Percentiles rank a stretch among this genome's conserved stretches.
Conservation (phyloP, 257 asterid species). For the Ajuga chamaepitys region DNA sequence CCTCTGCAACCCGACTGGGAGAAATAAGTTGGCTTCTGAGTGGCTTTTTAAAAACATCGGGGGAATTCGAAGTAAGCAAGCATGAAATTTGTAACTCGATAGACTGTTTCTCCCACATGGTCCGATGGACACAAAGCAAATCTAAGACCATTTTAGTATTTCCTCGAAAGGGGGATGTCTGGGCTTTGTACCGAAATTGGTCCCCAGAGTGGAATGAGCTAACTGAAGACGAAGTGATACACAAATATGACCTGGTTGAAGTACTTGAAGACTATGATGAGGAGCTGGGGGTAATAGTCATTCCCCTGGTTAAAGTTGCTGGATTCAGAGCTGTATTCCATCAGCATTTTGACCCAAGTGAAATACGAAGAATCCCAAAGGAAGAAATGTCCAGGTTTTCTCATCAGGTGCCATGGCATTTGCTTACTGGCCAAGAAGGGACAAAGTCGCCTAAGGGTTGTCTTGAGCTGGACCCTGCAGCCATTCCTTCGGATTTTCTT, state of each 20-base stretch:
- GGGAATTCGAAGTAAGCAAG: constrained; percentile 42
- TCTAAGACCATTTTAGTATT: constrained; percentile 38
- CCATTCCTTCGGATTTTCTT: constrained; percentile 49
- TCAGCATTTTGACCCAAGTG: constrained; percentile 38
- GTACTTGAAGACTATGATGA: constrained; percentile 64
- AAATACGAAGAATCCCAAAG: constrained; percentile 48
- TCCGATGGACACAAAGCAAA: constrained; percentile 30
- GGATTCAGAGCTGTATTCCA: constrained; percentile 59
- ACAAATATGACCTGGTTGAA: constrained; percentile 55
- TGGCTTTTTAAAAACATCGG: constrained; percentile 46
- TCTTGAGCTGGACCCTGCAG: constrained; percentile 63
- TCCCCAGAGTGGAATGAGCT: constrained; percentile 69
- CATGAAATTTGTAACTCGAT: constrained; percentile 29
- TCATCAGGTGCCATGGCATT: constrained; percentile 58
- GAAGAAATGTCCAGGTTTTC: constrained; percentile 66
- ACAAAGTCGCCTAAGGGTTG: constrained; percentile 38
- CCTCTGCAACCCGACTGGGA: constrained; percentile 31
- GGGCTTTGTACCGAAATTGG: constrained; percentile 81
- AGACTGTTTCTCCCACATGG: constrained; percentile 55
- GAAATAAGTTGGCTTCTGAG: constrained; percentile 34
- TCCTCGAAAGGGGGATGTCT: constrained; percentile 60
- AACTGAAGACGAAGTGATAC: constrained; percentile 39
- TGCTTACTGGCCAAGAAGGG: constrained; percentile 45
- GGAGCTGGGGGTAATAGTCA: constrained; percentile 43
- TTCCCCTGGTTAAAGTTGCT: constrained; percentile 59